Percentiles rank a stretch among this genome's conserved stretches.
Evolutionary conservation across 2,329 filamentous ascomycete genomes (phyloP).

Genomic region (Colletotrichum aenigma): DNA sequence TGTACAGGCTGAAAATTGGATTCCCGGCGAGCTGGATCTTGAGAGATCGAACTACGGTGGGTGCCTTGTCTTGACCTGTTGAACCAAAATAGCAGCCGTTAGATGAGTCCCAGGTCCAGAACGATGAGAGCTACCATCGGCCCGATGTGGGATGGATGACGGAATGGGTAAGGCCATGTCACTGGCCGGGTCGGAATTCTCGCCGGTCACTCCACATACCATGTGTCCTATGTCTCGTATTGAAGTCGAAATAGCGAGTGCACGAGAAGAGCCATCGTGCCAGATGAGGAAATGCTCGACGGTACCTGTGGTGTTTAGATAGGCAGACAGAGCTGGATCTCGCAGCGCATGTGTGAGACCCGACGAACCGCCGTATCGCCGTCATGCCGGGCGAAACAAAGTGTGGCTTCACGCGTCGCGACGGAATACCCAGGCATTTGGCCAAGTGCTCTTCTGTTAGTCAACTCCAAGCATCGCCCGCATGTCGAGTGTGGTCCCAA

Average conservation of each 20-base stretch:
- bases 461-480: neutral
- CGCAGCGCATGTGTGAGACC: neutral
- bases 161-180: neutral
- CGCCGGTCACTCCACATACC: neutral
- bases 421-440: neutral
- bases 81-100: neutral
- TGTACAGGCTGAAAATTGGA: neutral
- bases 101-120: neutral
- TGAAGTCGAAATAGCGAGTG: neutral
- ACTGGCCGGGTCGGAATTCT: neutral
- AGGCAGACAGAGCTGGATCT: neutral
- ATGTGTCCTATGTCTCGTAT: neutral
- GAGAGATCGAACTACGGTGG: neutral
- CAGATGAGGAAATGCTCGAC: neutral
- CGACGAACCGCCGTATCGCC: neutral
- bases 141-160: neutral
- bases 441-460: neutral
- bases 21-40: neutral
- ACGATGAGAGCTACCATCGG: neutral
- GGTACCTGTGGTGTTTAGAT: neutral
- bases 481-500: neutral
- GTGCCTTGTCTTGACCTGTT: neutral
- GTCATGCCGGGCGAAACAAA: neutral
- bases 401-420: neutral
- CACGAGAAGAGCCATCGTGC: neutral